phyloP scores from a whole-genome alignment of 2,329 filamentous ascomycete genomes.

The Ceratocystis eucalypticola region DNA sequence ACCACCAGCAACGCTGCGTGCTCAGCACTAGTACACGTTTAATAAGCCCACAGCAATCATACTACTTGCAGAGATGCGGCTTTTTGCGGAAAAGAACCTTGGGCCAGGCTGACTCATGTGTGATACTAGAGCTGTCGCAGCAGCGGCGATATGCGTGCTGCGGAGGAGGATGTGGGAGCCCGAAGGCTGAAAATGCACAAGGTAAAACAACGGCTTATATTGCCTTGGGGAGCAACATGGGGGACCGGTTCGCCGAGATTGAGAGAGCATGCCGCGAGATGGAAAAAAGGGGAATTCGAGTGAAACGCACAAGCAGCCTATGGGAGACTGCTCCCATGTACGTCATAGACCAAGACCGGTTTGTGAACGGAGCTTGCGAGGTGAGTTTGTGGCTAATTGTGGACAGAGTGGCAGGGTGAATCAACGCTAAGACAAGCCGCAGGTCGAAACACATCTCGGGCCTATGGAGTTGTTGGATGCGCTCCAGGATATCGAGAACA shows the following conservation, averaged over 20 bases:
- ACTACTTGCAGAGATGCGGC: neutral
- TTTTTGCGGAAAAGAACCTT: neutral
- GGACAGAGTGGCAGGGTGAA: neutral
- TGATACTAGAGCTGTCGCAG: neutral
- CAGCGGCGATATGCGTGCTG: slow-evolving; percentile 16
- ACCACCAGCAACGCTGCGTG: neutral
- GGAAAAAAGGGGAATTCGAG: slow-evolving; percentile 54
- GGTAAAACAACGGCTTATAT: slow-evolving; percentile 51
- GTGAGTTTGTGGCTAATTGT: slow-evolving; percentile 36
- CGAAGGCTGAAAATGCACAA: slow-evolving; percentile 21
- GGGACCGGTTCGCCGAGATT: slow-evolving; percentile 72
- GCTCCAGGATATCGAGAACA: slow-evolving; percentile 71
- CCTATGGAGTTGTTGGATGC: slow-evolving; percentile 65
- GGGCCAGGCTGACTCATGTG: neutral
- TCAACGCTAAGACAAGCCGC: neutral
- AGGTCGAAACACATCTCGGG: slow-evolving; percentile 69
- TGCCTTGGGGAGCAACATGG: slow-evolving; percentile 84
- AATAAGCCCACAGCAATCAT: neutral
- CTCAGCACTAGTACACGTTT: neutral
- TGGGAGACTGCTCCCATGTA: slow-evolving; percentile 99
- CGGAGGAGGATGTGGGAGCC: slow-evolving; percentile 28
- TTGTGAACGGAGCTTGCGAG: slow-evolving; percentile 87
- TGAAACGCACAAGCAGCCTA: slow-evolving; percentile 70
- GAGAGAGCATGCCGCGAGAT: slow-evolving; percentile 71
- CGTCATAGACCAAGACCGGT: slow-evolving; percentile 72